phyloP scores from a whole-genome alignment of 1,284 basidiomycete genomes.

The Cutaneotrichosporon cavernicola region DNA sequence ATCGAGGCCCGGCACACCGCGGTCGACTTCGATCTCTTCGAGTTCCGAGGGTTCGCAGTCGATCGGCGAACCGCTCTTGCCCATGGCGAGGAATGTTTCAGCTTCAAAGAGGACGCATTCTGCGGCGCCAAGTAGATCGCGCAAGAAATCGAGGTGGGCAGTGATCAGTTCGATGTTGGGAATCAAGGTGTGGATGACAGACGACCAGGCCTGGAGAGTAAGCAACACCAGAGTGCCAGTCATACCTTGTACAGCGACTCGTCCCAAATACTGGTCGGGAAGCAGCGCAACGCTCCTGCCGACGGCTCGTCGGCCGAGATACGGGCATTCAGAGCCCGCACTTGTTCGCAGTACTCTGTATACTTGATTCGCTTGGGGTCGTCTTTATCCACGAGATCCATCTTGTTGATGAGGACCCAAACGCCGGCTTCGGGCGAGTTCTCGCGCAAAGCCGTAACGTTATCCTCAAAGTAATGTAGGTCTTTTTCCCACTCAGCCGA shows the following conservation, averaged over 20 bases:
- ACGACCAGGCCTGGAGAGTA: slow-evolving; percentile 84
- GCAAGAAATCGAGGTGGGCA: slow-evolving; percentile 78
- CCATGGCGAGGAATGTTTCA: slow-evolving; percentile 96
- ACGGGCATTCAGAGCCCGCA: slow-evolving; percentile 64
- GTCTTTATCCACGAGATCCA: slow-evolving; percentile 67
- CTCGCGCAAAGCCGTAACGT: slow-evolving; percentile 72
- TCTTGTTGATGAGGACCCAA: slow-evolving; percentile 94
- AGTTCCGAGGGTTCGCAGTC: slow-evolving; percentile 45
- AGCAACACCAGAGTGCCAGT: background rate
- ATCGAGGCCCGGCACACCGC: slow-evolving; percentile 61
- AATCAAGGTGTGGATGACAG: slow-evolving; percentile 93
- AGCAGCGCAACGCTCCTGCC: slow-evolving; percentile 52
- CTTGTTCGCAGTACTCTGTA: slow-evolving; percentile 66
- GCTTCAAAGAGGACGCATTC: slow-evolving; percentile 96
- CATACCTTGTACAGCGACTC: slow-evolving; percentile 91
- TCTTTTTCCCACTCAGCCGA: slow-evolving; percentile 64
- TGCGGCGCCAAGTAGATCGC: slow-evolving; percentile 78
- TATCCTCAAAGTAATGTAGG: slow-evolving; percentile 81
- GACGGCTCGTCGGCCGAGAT: slow-evolving; percentile 37
- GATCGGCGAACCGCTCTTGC: slow-evolving; percentile 55
- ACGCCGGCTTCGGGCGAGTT: slow-evolving; percentile 68
- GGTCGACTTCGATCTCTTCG: slow-evolving; percentile 38
- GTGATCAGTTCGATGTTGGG: slow-evolving; percentile 89
- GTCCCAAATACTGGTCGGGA: slow-evolving; percentile 97
- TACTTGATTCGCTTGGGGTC: slow-evolving; percentile 62